Percentiles rank a stretch among this genome's conserved stretches.
phyloP scores from a whole-genome alignment of 257 asterid genomes.

The Solanum lignicaule region DNA sequence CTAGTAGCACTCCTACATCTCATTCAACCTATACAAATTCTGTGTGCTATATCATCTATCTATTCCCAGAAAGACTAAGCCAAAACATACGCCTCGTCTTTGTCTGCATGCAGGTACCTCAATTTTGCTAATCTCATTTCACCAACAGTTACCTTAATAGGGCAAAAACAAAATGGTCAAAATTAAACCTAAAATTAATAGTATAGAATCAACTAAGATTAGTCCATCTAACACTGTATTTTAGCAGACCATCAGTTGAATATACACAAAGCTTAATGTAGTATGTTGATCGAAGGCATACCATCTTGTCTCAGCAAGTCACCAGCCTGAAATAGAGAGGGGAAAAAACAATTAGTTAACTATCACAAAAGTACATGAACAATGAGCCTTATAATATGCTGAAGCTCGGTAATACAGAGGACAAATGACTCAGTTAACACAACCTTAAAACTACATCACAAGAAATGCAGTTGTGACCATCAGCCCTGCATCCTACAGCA shows the following conservation, averaged over 20 bases:
- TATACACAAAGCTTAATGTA: background rate
- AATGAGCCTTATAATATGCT: constrained; percentile 4
- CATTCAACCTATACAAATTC: background rate
- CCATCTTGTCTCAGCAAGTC: constrained; percentile 88
- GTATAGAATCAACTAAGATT: background rate
- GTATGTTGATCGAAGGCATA: constrained; percentile 21
- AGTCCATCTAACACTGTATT: background rate
- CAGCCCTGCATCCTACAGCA: constrained; percentile 89
- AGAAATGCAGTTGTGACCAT: constrained; percentile 74
- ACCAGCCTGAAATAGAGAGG: constrained; percentile 78
- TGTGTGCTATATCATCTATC: background rate
- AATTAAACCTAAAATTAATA: background rate
- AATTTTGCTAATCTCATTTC: background rate
- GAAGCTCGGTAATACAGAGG: constrained; percentile 17
- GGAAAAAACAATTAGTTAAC: constrained; percentile 10
- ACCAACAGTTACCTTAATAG: background rate
- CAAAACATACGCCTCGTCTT: background rate
- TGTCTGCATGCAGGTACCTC: background rate
- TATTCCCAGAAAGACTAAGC: background rate
- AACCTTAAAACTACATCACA: constrained; percentile 93
- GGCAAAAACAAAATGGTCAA: background rate
- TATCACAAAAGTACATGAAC: background rate
- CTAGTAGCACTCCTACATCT: background rate
- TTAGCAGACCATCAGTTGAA: background rate
- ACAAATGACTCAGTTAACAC: constrained; percentile 40